Base-by-base conservation (phyloP, 75 land plant genomes). In the Pinus albicaulis region DNA sequence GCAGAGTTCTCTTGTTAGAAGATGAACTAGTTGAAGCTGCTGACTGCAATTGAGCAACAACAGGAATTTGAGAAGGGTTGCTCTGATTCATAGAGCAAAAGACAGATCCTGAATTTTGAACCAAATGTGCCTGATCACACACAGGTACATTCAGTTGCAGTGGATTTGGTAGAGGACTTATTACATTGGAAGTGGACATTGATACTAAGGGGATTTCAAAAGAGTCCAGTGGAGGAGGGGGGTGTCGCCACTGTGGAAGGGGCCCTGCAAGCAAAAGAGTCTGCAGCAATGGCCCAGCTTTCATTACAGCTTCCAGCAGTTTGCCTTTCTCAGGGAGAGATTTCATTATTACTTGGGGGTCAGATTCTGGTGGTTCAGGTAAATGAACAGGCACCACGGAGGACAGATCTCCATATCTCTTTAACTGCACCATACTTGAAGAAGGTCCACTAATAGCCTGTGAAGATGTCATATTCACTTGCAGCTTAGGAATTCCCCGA, bases 231-330 rank as follows among this genome's bases (percentile, higher is more conserved):
- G 86, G 82, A 28, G 91, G 87, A 11, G 99, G 99, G 13, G 97
- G 97, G 57, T 88, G 87, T 14, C 94, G 79, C 99, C 99, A 96
- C 59, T 80, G 85, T 0, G 99, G 99, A 28, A 96, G 90, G 0
- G 91, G 89, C 3, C 91, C 97, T 3, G 97, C 92, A 15, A 93
- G 79, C 7, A 92, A 75, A n/a, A 96, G 92, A 5, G 94, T 92
- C 73, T 96, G 89, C 20, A 96, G 89, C 34, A 93, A 82, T 7
- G 97, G 99, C 0, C 97, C 97, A 0, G 99, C 89, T 38, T 90
- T 82, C 83, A 90, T 79, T 52, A 96, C 97, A 22, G 99, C 92
- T 56, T 93, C 85, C 74, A 93, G 65, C 1, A 96, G 85, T 80
- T 86, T 90, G 59, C 99, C 99, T 57, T 88, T 88, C 87, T 93